Evolutionary conservation across 2,329 filamentous ascomycete genomes (phyloP).

Genomic region (Neopestalotiopsis sp.): DNA sequence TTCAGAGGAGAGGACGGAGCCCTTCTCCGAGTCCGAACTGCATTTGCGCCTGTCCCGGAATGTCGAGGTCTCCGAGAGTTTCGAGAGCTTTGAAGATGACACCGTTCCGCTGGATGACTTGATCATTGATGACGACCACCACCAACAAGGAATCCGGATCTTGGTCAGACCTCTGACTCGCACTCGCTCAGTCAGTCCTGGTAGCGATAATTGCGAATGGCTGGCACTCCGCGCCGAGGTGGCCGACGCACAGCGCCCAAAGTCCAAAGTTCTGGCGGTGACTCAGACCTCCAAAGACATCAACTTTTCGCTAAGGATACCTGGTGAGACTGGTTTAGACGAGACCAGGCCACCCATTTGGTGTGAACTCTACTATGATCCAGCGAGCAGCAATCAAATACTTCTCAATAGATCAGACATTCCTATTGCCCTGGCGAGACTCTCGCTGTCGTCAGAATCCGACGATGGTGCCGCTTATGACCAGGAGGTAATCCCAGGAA

Average conservation of each 20-base stretch:
- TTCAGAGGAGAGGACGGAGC: slow-evolving; percentile 62
- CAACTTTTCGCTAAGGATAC: slow-evolving; percentile 64
- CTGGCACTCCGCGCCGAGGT: slow-evolving; percentile 61
- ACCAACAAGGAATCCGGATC: slow-evolving; percentile 62
- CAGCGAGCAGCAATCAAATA: slow-evolving; percentile 63
- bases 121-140: slow-evolving; percentile 55
- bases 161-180: slow-evolving; percentile 60
- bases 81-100: slow-evolving; percentile 44
- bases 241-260: slow-evolving; percentile 54
- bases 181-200: slow-evolving; percentile 61
- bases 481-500: slow-evolving; percentile 50
- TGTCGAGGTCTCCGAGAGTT: slow-evolving; percentile 50
- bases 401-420: slow-evolving; percentile 61
- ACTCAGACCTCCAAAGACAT: slow-evolving; percentile 66
- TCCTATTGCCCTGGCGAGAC: slow-evolving; percentile 54
- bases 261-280: slow-evolving; percentile 63
- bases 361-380: slow-evolving; percentile 67
- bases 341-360: slow-evolving; percentile 56
- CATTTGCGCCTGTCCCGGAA: slow-evolving; percentile 51
- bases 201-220: slow-evolving; percentile 62
- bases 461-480: slow-evolving; percentile 47
- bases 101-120: slow-evolving; percentile 61
- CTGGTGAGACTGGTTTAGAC: slow-evolving; percentile 49
- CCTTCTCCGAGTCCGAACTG: slow-evolving; percentile 62
- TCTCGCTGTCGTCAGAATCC: slow-evolving; percentile 50